A percentile compares a stretch with the other conserved stretches of the same genome.
Conservation (phyloP, 2,329 filamentous ascomycete species). For the Scedosporium dehoogii region DNA sequence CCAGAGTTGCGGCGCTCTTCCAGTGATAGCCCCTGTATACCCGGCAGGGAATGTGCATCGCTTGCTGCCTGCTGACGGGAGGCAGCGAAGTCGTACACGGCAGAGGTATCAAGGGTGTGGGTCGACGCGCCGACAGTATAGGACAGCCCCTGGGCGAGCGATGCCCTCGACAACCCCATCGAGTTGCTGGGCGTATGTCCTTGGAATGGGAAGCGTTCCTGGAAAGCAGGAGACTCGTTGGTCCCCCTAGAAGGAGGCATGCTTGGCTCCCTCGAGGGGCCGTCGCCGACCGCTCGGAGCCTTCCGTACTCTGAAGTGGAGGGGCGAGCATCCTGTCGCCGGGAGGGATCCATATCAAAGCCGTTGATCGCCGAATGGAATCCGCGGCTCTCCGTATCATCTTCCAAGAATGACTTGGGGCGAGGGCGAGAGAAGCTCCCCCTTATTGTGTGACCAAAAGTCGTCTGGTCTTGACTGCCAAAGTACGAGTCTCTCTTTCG, state of each 20-base stretch:
- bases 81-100: slow-evolving; percentile 22
- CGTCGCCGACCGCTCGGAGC: slow-evolving; percentile 1
- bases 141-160: slow-evolving; percentile 34
- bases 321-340: not conserved
- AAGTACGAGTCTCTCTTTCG: not conserved
- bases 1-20: slow-evolving; percentile 18
- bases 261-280: slow-evolving; percentile 41
- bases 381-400: not conserved
- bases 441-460: not conserved
- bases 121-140: slow-evolving; percentile 33
- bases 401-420: not conserved
- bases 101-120: slow-evolving; percentile 20
- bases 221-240: slow-evolving; percentile 27
- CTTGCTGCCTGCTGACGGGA: slow-evolving; percentile 20
- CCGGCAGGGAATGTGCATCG: slow-evolving; percentile 19
- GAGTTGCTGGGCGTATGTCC: slow-evolving; percentile 33
- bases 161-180: slow-evolving; percentile 35
- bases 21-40: slow-evolving; percentile 28
- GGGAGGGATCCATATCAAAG: not conserved
- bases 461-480: not conserved
- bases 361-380: not conserved
- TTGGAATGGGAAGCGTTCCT: slow-evolving; percentile 17
- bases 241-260: slow-evolving; percentile 46
- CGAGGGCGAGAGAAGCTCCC: not conserved
- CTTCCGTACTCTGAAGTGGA: not conserved